Evolutionary conservation across 2,329 filamentous ascomycete species (phyloP).

Genomic region (Westerdykella ornata): DNA sequence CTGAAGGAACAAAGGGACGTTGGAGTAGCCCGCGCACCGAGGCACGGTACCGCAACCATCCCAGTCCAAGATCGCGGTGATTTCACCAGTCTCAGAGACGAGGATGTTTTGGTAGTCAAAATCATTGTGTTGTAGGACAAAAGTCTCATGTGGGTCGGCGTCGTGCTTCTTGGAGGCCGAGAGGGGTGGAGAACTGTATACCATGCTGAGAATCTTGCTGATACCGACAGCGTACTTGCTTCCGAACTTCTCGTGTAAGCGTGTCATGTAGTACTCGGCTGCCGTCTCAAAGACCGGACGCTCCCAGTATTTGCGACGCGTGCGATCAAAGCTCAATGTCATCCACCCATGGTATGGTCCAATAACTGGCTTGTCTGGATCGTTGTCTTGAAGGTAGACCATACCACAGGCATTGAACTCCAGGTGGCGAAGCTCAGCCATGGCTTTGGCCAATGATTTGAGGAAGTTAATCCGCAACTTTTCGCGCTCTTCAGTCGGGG

Average conservation of each 20-base stretch:
- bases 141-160: slow-evolving; percentile 10
- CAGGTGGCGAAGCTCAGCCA: slow-evolving; percentile 7
- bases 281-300: neutral
- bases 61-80: slow-evolving; percentile 18
- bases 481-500: neutral
- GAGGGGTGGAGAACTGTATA: neutral
- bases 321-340: too few relatives aligned
- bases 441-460: slow-evolving; percentile 7
- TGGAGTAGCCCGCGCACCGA: slow-evolving; percentile 7
- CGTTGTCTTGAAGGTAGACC: neutral
- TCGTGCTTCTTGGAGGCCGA: neutral
- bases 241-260: neutral
- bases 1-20: slow-evolving; percentile 8
- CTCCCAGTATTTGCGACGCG: neutral
- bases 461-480: slow-evolving; percentile 10
- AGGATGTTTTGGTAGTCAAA: slow-evolving; percentile 22
- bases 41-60: slow-evolving; percentile 7
- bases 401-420: slow-evolving; percentile 11
- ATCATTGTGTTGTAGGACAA: slow-evolving; percentile 15
- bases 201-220: neutral
- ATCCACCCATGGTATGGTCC: neutral
- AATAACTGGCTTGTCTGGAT: neutral
- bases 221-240: neutral
- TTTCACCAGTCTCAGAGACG: slow-evolving; percentile 3
- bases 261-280: neutral